Evolutionary conservation across 2,329 filamentous ascomycete species (phyloP), one percentile per base, ranked within the genome.

Genomic region (Fusarium tjaetaba): DNA sequence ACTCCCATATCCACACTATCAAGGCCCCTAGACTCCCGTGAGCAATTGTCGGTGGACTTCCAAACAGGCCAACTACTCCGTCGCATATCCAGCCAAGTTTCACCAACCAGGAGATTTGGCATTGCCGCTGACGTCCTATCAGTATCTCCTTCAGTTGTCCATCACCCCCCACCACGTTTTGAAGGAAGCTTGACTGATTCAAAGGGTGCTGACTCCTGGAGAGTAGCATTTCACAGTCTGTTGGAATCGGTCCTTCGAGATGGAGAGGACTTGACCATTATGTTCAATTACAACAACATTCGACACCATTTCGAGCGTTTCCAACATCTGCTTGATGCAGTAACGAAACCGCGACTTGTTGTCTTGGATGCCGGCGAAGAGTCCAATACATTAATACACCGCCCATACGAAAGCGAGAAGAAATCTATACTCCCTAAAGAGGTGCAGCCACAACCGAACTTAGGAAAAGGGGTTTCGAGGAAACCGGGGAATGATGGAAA

Each of bases 261-360:
- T 70, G 88, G 86, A 2, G 90, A 92, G 77, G 89, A 91, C 71
- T 85, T 88, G 81, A 84, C 85, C 2, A 84, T 92, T 7, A 85
- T 86, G 30, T 81, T 92, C n/a, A 86, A 86, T 8, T 92, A 92
- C 72, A 83, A 85, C 30, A 80, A 83, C 9, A 86, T 92, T 7
- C 83, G 90, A 55, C 79, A 80, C 18, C 86, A 89, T n/a, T 87
- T 88, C 62, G 78, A 82, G 42, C 83, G 87, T 16, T 83, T 90
- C 32, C 79, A 83, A 16, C 82, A 86, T 61, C 64, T 86, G 6
- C 80, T 92, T 8, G 87, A 91, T 62, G 82, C 82, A 9, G 86
- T 92, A 7, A 86, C 80, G 9, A 80, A 81, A 18, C 85, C 89
- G 4, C 82, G 86, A 34, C 78, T 92, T 14, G 86, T 90, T 11